Evolutionary conservation across 345 rosid species (phyloP), one percentile per base, ranked within the genome.

Genomic region (Arabis hirsuta): DNA sequence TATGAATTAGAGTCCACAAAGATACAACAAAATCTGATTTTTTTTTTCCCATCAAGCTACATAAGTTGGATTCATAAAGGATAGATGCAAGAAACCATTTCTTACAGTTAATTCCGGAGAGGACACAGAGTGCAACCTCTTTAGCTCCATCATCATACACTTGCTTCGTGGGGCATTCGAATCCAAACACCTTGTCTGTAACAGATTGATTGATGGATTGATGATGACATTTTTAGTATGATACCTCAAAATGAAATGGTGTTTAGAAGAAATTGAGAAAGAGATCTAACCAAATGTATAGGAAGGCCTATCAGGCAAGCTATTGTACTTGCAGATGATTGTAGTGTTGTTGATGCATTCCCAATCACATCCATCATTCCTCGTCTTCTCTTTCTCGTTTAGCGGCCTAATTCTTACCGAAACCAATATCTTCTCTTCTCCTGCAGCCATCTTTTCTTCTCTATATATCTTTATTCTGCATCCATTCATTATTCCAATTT

Each of bases 31-130:
- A 29, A 4, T 3, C 5, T 29, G 32, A 4, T 29, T 27, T 27
- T 27, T 27, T 0, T 29, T 29, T 29, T 5, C 7, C 36, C 36
- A 32, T 32, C 36, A 32, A 32, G 8, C 8, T 32, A 32, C 36
- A 32, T 6, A 32, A 22, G 8, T 6, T 1, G 7, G 8, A 39
- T 46, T 38, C 51, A 42, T 3, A 29, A 53, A 53, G 8, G 6
- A 39, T 0, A 53, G 24, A 64, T 52, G 48, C 9, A 32, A 36
- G 2, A 50, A 7, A 0, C 1, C 12, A 12, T 68, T 55, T 70
- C 92, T 83, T 73, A 89, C 96, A 67, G 76, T 89, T 87, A 2
- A 89, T 83, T 78, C 96, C 96, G 12, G 82, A 48, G 68, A 87
- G 82, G 14, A 80, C 88, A 39, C 85, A 79, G 62, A 89, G 86